Base-by-base conservation (phyloP, 257 asterid species). In the Dorcoceras hygrometricum region DNA sequence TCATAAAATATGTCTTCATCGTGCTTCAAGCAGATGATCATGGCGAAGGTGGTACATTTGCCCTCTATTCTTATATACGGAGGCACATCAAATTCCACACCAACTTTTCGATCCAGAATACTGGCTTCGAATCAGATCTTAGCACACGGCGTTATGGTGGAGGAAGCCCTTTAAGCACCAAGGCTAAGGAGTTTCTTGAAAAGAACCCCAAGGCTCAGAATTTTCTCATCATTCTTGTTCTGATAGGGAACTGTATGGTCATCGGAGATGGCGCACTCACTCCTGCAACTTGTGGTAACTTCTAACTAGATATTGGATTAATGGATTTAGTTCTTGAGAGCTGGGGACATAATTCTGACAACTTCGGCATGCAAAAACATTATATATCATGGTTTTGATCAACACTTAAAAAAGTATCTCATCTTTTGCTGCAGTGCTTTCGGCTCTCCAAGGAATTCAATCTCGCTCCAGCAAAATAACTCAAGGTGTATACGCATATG, bases 21-120 rank as follows among this genome's bases (percentile, higher is more conserved):
- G 96, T 87, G 16, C 65, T 82, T 5, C 81, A 82, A 23, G 95
- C 93, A 0, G 76, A 89, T 56, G 95, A 89, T 76, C 84, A 89
- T 22, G 96, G 96, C 4, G 96, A 89, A 75, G 96, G 95, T 4
- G 95, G 96, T 0, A 85, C 96, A 4, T 89, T 89, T 32, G 93
- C 96, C n/a, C 71, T 85, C 68, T 89, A 89, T 57, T 89, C 93
- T 0, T 76, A 68, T 34, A 75, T 87, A 6, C 79, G 85, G 19
- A 83, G 81, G 16, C 89, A 85, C 62, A 27, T 89, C 2, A 80
- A 78, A 26, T 76, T 88, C 23, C 67, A 54, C 59, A 82, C 78
- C 82, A 87, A 76, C 14, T 75, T 85, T 69, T 66, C 78, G 2
- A 73, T 77, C 43, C 81, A 72, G 55, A 78, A 71, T 25, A 70